These are phyloP conservation scores for Capsicum pubescens DNA, from an alignment of 257 asterid genomes.

Conservation along the genomic window DNA sequence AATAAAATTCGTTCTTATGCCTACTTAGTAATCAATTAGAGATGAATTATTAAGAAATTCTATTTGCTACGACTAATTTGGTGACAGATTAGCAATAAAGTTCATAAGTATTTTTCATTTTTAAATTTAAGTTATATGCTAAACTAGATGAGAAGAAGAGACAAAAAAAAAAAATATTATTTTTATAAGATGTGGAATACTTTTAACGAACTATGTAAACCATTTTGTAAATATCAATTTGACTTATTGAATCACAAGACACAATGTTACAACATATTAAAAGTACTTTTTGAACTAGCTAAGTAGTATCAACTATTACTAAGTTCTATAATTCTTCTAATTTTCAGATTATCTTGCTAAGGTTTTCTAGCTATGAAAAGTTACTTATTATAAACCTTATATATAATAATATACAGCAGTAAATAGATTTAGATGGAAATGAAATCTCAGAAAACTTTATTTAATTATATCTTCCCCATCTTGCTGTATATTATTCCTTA, in stretches of 20 bases:
- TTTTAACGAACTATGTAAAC: too few relatives aligned
- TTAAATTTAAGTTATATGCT: neutral
- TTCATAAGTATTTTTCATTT: too few relatives aligned
- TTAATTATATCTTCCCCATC: neutral
- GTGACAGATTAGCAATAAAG: too few relatives aligned
- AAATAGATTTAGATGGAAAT: neutral
- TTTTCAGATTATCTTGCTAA: neutral
- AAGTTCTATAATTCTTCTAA: neutral
- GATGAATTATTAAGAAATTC: too few relatives aligned
- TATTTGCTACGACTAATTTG: too few relatives aligned
- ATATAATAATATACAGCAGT: neutral
- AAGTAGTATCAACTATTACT: neutral
- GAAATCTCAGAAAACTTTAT: conserved; percentile 1
- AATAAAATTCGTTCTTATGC: neutral
- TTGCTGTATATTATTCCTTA: neutral
- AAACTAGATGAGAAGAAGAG: too few relatives aligned
- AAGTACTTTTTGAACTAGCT: neutral
- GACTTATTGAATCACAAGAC: neutral
- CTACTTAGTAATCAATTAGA: too few relatives aligned
- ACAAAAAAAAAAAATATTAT: too few relatives aligned
- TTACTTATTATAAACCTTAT: neutral
- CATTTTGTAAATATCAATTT: too few relatives aligned
- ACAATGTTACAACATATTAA: neutral
- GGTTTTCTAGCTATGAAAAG: neutral
- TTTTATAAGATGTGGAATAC: too few relatives aligned